Evolutionary conservation across 257 asterid species (phyloP).

Genomic region (Lithospermum erythrorhizon): DNA sequence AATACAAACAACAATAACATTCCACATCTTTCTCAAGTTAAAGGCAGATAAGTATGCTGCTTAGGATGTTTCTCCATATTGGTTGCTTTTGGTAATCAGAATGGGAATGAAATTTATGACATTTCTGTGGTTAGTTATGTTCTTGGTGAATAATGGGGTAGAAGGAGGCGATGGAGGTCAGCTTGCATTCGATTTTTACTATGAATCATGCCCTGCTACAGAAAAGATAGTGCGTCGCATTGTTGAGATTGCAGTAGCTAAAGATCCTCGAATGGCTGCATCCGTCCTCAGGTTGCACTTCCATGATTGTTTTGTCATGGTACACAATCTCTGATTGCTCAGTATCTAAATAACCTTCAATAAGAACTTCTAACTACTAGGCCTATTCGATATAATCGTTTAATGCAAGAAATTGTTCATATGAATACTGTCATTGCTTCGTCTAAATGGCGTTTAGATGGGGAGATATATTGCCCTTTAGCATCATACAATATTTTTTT

Average conservation of each 20-base stretch:
- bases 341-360: no score
- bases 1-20: conserved; percentile 8
- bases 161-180: conserved; percentile 5
- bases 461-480: neutral
- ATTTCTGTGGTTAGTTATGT: neutral
- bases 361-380: neutral
- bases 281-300: conserved; percentile 26
- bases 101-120: conserved; percentile 6
- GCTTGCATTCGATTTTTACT: conserved; percentile 12
- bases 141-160: neutral
- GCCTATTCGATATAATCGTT: neutral
- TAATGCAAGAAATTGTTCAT: neutral
- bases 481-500: neutral
- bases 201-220: conserved; percentile 15
- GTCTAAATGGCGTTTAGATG: no score
- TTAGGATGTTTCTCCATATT: neutral
- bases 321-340: neutral
- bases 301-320: conserved; percentile 29
- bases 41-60: neutral
- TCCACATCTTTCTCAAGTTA: neutral
- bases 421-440: neutral
- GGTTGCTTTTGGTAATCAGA: neutral
- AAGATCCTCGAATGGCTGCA: conserved; percentile 30
- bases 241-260: conserved; percentile 17
- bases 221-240: conserved; percentile 17